Evolutionary conservation across 345 rosid species (phyloP).

Genomic region (Populus ilicifolia): DNA sequence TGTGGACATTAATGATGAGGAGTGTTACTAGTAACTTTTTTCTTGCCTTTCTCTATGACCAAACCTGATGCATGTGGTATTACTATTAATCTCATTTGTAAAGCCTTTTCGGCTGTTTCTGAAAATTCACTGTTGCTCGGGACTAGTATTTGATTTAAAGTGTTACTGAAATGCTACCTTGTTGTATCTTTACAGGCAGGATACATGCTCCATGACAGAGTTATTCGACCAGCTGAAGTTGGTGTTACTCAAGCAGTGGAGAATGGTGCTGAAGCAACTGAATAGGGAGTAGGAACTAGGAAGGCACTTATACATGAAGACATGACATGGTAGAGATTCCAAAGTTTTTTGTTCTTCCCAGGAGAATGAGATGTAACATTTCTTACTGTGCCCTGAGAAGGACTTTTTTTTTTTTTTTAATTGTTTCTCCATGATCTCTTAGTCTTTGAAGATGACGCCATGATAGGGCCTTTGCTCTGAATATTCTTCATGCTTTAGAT

Average conservation of each 20-base stretch:
- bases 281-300: slow-evolving; percentile 1
- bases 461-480: background rate
- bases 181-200: slow-evolving; percentile 56
- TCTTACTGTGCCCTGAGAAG: background rate
- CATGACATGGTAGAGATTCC: background rate
- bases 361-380: slow-evolving; percentile 7
- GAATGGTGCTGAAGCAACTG: slow-evolving; percentile 16
- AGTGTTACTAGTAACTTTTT: background rate
- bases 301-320: slow-evolving; percentile 29
- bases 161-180: background rate
- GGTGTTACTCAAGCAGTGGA: slow-evolving; percentile 69
- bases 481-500: background rate
- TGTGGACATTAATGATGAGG: background rate
- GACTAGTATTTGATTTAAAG: background rate
- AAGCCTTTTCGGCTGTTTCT: background rate
- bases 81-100: background rate
- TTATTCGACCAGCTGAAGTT: slow-evolving; percentile 91
- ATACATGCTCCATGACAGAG: slow-evolving; percentile 66
- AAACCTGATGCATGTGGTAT: background rate
- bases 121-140: background rate
- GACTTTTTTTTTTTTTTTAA: background rate
- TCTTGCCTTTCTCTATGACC: background rate
- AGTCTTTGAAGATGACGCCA: slow-evolving; percentile 1
- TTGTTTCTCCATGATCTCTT: too few species aligned
- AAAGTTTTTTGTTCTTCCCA: slow-evolving; percentile 16